These are phyloP conservation scores for Calonectria pauciramosa DNA, from an alignment of 2,329 filamentous ascomycete species.

Conservation along the genomic window DNA sequence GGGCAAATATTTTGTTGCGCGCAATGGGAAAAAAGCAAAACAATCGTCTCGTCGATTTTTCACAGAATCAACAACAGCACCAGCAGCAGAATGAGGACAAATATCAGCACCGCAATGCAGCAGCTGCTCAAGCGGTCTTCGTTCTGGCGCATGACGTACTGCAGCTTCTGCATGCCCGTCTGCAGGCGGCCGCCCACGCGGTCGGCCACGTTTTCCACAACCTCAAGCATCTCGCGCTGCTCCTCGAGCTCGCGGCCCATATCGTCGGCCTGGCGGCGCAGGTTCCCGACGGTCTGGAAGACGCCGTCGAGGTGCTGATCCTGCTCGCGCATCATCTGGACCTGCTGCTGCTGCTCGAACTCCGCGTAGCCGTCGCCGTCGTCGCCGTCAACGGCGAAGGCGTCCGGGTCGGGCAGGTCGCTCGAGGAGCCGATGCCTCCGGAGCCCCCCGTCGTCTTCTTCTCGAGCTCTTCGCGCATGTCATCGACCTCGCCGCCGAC, in stretches of 20 bases:
- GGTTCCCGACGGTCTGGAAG: constrained; percentile 91
- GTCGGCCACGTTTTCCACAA: constrained; percentile 87
- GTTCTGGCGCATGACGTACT: constrained; percentile 87
- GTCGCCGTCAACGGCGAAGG: constrained; percentile 68
- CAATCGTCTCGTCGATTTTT: not conserved
- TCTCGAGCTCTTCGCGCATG: constrained; percentile 86
- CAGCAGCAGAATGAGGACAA: constrained; percentile 88
- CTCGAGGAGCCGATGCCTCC: constrained; percentile 36
- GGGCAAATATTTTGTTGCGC: constrained; percentile 6
- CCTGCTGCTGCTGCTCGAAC: constrained; percentile 92
- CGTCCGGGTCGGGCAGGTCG: constrained; percentile 67
- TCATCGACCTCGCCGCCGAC: constrained; percentile 90
- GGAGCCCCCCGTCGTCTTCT: constrained; percentile 57
- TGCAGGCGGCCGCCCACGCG: constrained; percentile 88
- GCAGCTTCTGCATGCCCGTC: constrained; percentile 88
- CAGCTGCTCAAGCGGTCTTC: constrained; percentile 91
- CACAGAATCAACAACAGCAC: constrained; percentile 79
- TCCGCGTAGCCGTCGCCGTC: constrained; percentile 76
- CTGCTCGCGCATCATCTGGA: constrained; percentile 94
- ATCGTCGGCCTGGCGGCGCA: constrained; percentile 90
- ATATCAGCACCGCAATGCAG: constrained; percentile 90
- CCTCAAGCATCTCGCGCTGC: constrained; percentile 89
- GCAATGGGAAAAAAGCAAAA: not conserved
- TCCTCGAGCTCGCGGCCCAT: constrained; percentile 98
- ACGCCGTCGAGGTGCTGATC: constrained; percentile 94